Base-by-base conservation (phyloP, 169 alveolate species). In the Neospora caninum region DNA sequence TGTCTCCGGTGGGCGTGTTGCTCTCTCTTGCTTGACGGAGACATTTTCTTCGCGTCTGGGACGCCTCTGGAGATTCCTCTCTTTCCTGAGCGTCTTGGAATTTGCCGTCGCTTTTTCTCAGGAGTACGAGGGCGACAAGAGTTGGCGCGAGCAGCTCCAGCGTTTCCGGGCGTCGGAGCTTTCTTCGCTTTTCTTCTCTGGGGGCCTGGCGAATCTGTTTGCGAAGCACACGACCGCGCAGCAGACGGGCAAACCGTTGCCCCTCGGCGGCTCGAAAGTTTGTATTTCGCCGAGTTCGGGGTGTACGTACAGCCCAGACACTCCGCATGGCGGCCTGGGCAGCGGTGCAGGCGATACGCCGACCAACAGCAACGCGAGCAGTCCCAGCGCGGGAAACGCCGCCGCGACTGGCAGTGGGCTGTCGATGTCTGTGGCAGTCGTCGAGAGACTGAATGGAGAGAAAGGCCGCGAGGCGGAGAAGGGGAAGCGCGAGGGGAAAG, bases 101-200 rank as follows among this genome's bases (percentile, higher is more conserved):
- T 41, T 18, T 41, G 18, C 38, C 25, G 18, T 88, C 36, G n/a
- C 64, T 34, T 89, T 69, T 13, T 89, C 31, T 78, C 87, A 93
- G 95, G 93, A 54, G 25, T 94, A 94, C 64, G 96, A 94, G 58
- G 94, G 88, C 34, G 96, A 94, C 42, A 94, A 94, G 86, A 64
- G 88, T 22, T 88, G 96, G 96, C 42, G 96, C 54, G 92, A 89
- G 67, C 94, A 94, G 94, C 84, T 94, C 78, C 93, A 92, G 42
- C 78, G 88, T 41, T 25, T 91, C 87, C 88, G 94, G 38, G 89
- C 84, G 18, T 31, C 84, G 41, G 84, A 73, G 42, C 20, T 73
- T 16, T 64, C 73, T 64, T 64, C 73, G 73, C 73, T 54, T 6
- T 88, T 88, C 20, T 54, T 53, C 54, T 53, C 80, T 7, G 70